A percentile compares a stretch with the other conserved stretches of the same genome.
phyloP scores from a whole-genome alignment of 169 alveolate genomes.

The Eimeria maxima region DNA sequence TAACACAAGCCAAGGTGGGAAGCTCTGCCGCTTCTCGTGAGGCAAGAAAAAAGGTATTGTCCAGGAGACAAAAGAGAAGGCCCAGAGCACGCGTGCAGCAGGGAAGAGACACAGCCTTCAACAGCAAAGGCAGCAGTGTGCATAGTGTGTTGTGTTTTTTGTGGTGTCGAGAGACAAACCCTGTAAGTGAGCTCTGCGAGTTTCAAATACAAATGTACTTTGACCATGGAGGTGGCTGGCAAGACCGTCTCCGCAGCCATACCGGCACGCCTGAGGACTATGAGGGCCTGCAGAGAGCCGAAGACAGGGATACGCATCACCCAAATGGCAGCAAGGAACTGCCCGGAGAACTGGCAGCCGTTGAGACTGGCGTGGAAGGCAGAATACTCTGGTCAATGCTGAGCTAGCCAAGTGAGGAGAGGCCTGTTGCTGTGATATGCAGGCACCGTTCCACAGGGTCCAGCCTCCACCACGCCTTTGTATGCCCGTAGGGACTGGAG shows the following conservation, averaged over 20 bases:
- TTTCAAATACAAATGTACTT: constrained; percentile 90
- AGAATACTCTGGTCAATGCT: background rate
- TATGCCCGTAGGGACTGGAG: background rate
- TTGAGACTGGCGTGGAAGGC: background rate
- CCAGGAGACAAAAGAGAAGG: too few relatives aligned
- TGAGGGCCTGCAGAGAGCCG: constrained; percentile 81
- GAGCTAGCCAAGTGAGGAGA: background rate
- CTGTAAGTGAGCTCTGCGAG: constrained; percentile 90
- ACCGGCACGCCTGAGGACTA: constrained; percentile 88
- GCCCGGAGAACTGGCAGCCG: background rate
- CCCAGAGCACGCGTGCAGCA: background rate
- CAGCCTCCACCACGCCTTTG: background rate
- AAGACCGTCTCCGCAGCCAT: constrained; percentile 92
- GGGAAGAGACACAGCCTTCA: background rate
- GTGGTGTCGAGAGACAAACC: constrained; percentile 5
- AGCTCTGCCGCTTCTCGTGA: background rate
- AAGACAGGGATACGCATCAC: background rate
- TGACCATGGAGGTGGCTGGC: constrained; percentile 91
- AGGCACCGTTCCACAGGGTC: background rate
- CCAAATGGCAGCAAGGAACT: background rate
- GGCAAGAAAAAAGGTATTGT: background rate
- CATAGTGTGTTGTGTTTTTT: background rate
- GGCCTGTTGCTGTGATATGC: background rate
- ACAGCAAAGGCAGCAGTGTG: background rate
- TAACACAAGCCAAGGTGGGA: background rate